Percentiles rank a stretch among this genome's conserved stretches.
Evolutionary conservation across 257 asterid species (phyloP).

Genomic region (Voacanga thouarsii): DNA sequence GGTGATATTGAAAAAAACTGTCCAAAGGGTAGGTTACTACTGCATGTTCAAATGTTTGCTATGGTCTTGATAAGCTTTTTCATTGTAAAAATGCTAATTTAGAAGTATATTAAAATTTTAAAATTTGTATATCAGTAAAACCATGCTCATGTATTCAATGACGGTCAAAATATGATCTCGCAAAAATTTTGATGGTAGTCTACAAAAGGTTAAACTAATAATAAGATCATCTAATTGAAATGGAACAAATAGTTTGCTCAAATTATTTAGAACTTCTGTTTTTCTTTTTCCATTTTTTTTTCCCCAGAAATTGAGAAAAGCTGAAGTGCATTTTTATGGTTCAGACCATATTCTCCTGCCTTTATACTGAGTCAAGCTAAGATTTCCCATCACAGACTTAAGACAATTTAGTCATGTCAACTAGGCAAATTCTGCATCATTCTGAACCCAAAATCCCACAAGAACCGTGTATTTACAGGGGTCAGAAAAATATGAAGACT

Average conservation of each 20-base stretch:
- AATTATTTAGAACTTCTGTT: no score
- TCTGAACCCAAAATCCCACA: no score
- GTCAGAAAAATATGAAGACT: neutral
- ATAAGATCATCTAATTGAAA: neutral
- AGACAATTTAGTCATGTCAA: neutral
- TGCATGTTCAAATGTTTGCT: neutral
- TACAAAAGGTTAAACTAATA: no score
- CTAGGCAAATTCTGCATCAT: neutral
- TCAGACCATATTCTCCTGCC: neutral
- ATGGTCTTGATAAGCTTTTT: neutral
- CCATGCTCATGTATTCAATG: no score
- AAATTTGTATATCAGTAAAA: no score
- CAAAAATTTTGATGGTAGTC: no score
- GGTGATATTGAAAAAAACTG: neutral
- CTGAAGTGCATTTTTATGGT: neutral
- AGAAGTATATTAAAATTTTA: no score
- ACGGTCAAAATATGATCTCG: neutral
- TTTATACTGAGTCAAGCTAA: neutral
- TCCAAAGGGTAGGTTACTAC: neutral
- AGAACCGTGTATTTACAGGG: no score
- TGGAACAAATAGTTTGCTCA: neutral
- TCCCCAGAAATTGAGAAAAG: neutral
- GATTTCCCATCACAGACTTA: neutral
- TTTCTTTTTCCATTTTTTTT: no score
- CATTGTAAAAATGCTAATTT: neutral